Base-by-base conservation (phyloP, 164 flowering plant species). In the Berberis thunbergii region DNA sequence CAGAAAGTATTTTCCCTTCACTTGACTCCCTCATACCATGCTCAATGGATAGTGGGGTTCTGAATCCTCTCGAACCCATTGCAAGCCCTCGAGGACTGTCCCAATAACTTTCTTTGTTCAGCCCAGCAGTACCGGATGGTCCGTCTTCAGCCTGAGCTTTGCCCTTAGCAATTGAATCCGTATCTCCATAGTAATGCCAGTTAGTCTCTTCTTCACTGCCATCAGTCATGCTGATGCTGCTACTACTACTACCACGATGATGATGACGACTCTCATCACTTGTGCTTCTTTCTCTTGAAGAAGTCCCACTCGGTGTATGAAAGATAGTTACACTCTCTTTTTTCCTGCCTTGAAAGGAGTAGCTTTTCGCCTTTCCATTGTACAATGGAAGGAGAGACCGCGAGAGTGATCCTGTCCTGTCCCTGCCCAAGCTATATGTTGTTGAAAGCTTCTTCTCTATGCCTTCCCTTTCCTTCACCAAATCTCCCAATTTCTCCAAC, bases 341-440 rank as follows among this genome's bases (percentile, higher is more conserved):
- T 70, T 61, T 85, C 40, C 69, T 48, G 41, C 84, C 75, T 60
- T 74, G 83, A 63, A 87, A 83, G 1, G 95, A 84, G 48, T 72
- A 81, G 78, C 95, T 84, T 65, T 75, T 81, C 9, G 76, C 49
- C 58, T 64, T 84, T 3, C 68, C 73, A 61, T 72, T 69, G 39
- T 73, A 75, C 43, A 87, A 13, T 5, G 96, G 95, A 54, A 87
- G 86, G 6, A 81, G 67, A 41, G 85, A 70, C 53, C 70, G 70
- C 9, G 86, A 60, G 4, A 63, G 59, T 55, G 73, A 38, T 43
- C 62, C 63, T 4, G 64, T 11, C 41, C 42, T 57, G 62, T 92
- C 98, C 70, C 91, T 72, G 41, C 94, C 94, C 59, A 89, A 75
- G 65, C 97, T 92, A 71, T 92, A 89, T 3, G 88, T 79, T 38